phyloP scores from a whole-genome alignment of 371 early-diverging fungal genomes.

The Mucor velutinosus region DNA sequence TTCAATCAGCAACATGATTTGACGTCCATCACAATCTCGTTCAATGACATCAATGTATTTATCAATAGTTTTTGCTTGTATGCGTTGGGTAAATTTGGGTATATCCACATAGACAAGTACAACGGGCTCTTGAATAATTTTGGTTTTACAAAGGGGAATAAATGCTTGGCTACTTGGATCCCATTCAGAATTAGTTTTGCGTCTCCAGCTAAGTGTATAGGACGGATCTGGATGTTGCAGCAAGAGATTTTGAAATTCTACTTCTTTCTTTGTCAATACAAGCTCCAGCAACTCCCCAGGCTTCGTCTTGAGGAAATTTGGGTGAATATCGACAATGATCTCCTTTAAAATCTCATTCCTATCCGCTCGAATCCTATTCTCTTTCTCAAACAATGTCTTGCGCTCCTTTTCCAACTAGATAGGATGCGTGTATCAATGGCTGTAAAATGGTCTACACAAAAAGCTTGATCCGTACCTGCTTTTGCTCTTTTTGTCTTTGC shows the following conservation, averaged over 20 bases:
- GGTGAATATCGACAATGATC: slow-evolving; percentile 58
- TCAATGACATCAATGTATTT: slow-evolving; percentile 24
- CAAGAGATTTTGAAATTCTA: slow-evolving; percentile 19
- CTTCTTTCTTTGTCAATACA: slow-evolving; percentile 37
- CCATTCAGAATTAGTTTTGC: slow-evolving; percentile 57
- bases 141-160: slow-evolving; percentile 35
- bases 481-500: slow-evolving; percentile 23
- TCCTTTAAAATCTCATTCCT: slow-evolving; percentile 51
- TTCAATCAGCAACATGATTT: slow-evolving; percentile 55
- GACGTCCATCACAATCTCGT: slow-evolving; percentile 9
- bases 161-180: slow-evolving; percentile 45
- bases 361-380: slow-evolving; percentile 37
- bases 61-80: slow-evolving; percentile 26
- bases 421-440: background rate
- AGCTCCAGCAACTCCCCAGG: slow-evolving; percentile 40
- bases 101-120: slow-evolving; percentile 49
- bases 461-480: slow-evolving; percentile 10
- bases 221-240: slow-evolving; percentile 8
- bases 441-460: background rate
- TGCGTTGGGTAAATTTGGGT: slow-evolving; percentile 31
- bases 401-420: slow-evolving; percentile 47
- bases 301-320: slow-evolving; percentile 20
- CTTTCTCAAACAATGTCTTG: slow-evolving; percentile 33
- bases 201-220: slow-evolving; percentile 50
- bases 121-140: slow-evolving; percentile 43